These are phyloP conservation scores for Nitzschia putrida DNA, from an alignment of 108 stramenopile genomes.

Conservation along the genomic window DNA sequence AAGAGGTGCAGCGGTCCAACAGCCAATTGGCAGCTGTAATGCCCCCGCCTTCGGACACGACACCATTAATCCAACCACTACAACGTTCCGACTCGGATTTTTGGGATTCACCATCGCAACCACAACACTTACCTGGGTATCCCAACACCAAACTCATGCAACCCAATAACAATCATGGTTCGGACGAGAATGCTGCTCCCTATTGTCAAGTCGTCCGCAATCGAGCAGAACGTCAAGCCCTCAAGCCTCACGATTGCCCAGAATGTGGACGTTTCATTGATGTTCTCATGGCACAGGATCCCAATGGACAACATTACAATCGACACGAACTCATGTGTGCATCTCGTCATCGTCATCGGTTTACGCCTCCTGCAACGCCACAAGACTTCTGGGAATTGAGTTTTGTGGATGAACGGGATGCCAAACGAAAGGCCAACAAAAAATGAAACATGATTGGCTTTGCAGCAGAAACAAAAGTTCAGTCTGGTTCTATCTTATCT, in stretches of 20 bases:
- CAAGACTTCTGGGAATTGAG: conserved; percentile 39
- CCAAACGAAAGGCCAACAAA: conserved; percentile 1
- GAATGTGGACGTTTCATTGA: conserved; percentile 35
- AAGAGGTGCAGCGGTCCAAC: no score
- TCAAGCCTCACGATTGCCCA: conserved; percentile 25
- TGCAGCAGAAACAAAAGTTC: no score
- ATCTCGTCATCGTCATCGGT: conserved; percentile 26
- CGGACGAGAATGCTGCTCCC: neutral
- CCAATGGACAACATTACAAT: conserved; percentile 12
- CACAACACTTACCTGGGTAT: no score
- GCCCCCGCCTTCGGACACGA: no score
- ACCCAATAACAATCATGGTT: neutral
- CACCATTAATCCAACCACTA: no score
- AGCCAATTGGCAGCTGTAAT: no score
- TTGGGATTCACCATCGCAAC: no score
- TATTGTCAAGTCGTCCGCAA: conserved; percentile 34
- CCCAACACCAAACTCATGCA: neutral
- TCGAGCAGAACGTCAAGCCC: conserved; percentile 17
- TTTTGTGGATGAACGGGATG: conserved; percentile 26
- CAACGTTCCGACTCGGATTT: no score
- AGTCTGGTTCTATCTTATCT: no score
- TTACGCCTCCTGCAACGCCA: conserved; percentile 32
- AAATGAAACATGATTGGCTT: neutral
- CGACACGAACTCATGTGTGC: conserved; percentile 23
- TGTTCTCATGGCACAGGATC: conserved; percentile 18